Conservation (phyloP, 2,329 filamentous ascomycete species). For the Ophiostoma sp. region DNA sequence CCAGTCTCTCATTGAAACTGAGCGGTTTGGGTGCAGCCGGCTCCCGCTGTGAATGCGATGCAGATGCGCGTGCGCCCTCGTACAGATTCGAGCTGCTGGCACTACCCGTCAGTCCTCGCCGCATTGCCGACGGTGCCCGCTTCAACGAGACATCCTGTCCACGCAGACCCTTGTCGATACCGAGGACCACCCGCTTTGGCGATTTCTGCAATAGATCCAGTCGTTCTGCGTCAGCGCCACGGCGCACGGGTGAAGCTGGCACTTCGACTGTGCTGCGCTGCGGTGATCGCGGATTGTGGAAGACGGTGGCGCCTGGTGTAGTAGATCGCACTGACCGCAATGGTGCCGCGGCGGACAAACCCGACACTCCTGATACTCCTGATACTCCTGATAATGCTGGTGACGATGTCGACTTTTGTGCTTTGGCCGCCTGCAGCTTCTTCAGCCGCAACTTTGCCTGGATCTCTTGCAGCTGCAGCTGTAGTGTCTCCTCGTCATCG, state of each 20-base stretch:
- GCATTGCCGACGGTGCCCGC: constrained; percentile 51
- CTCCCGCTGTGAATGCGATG: not conserved
- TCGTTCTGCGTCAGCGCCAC: constrained; percentile 42
- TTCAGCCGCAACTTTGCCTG: constrained; percentile 84
- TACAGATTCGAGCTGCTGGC: not conserved
- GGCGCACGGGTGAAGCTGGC: constrained; percentile 65
- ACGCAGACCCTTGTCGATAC: constrained; percentile 82
- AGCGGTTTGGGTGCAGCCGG: constrained; percentile 36
- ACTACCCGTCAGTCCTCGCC: constrained; percentile 30
- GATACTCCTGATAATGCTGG: not conserved
- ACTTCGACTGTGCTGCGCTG: constrained; percentile 55
- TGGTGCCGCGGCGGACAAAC: not conserved
- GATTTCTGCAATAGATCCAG: constrained; percentile 57
- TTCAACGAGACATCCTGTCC: constrained; percentile 81
- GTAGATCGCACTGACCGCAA: constrained; percentile 9
- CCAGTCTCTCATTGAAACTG: constrained; percentile 81
- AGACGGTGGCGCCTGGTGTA: constrained; percentile 3
- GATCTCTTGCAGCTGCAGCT: constrained; percentile 81
- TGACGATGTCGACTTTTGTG: constrained; percentile 31
- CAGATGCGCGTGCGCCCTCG: not conserved
- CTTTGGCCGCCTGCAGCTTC: constrained; percentile 66
- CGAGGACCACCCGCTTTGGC: constrained; percentile 71
- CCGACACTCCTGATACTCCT: not conserved
- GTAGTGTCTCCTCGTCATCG: constrained; percentile 83
- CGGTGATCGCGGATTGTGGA: constrained; percentile 19